Evolutionary conservation across 1,139 yeast species (phyloP).

Genomic region (Debaryomyces coudertii): DNA sequence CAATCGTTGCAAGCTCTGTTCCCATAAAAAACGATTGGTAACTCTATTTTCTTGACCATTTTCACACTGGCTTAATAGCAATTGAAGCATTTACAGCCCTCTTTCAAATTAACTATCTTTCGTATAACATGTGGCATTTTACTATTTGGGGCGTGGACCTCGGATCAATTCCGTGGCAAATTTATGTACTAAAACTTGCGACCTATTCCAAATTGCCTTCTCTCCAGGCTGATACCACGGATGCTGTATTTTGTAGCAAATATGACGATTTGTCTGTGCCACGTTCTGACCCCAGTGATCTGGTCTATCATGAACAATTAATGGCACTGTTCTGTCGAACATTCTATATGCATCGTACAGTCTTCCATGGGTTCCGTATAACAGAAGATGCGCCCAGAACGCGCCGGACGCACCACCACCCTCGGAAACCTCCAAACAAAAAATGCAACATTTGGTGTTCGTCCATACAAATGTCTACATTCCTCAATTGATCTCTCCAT

Average conservation of each 20-base stretch:
- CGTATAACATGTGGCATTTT: neutral
- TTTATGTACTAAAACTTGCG: neutral
- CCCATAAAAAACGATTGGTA: no score
- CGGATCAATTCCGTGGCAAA: neutral
- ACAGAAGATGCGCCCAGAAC: neutral
- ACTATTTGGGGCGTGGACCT: neutral
- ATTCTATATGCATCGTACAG: neutral
- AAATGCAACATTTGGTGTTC: conserved; percentile 1
- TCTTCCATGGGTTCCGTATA: neutral
- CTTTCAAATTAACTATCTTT: neutral
- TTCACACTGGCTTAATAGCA: neutral
- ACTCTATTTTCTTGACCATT: no score
- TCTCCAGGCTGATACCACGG: no score
- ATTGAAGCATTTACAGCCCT: neutral
- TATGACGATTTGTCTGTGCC: neutral
- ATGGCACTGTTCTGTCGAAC: neutral
- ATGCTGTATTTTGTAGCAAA: no score
- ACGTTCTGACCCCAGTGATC: neutral
- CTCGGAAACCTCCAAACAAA: neutral
- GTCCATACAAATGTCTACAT: neutral
- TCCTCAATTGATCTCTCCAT: neutral
- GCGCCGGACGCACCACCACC: conserved; percentile 1
- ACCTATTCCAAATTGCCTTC: no score
- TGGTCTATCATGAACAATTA: no score
- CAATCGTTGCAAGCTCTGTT: no score